Evolutionary conservation across 2,329 filamentous ascomycete genomes (phyloP).

Genomic region (Neofusicoccum sp.): DNA sequence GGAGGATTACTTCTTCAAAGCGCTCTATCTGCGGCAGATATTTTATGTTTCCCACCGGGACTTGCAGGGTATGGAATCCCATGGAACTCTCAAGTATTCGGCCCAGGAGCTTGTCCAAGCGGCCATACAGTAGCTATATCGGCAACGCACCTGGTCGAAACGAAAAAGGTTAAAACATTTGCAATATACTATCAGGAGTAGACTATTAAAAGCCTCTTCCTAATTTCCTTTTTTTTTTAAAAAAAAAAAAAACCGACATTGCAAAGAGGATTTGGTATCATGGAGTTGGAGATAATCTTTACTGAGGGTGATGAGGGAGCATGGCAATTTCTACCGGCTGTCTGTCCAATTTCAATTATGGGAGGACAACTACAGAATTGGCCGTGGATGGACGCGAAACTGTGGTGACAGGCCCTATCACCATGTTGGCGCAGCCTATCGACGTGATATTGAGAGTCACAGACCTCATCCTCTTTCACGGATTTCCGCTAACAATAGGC

Average conservation of each 20-base stretch:
- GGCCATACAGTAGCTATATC: not conserved
- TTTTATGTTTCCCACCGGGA: not conserved
- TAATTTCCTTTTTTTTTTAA: too few relatives aligned
- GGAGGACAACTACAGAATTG: not conserved
- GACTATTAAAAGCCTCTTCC: not conserved
- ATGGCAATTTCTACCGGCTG: not conserved
- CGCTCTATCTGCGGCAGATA: not conserved
- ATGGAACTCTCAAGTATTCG: not conserved
- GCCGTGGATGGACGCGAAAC: not conserved
- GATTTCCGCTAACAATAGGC: not conserved
- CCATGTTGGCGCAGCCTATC: not conserved
- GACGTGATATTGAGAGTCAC: not conserved
- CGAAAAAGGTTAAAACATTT: not conserved
- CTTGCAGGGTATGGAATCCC: not conserved
- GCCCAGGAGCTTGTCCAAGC: not conserved
- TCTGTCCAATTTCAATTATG: not conserved
- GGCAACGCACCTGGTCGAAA: not conserved
- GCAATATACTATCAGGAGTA: not conserved
- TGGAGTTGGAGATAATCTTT: not conserved
- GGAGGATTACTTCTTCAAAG: not conserved
- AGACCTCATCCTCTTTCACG: not conserved
- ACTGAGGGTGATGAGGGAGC: not conserved
- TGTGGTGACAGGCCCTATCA: not conserved
- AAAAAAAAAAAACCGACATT: not conserved
- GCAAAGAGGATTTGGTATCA: not conserved